Evolutionary conservation across 106 monocot species (phyloP), one percentile per base, ranked within the genome.

Genomic region (Chionographis japonica): DNA sequence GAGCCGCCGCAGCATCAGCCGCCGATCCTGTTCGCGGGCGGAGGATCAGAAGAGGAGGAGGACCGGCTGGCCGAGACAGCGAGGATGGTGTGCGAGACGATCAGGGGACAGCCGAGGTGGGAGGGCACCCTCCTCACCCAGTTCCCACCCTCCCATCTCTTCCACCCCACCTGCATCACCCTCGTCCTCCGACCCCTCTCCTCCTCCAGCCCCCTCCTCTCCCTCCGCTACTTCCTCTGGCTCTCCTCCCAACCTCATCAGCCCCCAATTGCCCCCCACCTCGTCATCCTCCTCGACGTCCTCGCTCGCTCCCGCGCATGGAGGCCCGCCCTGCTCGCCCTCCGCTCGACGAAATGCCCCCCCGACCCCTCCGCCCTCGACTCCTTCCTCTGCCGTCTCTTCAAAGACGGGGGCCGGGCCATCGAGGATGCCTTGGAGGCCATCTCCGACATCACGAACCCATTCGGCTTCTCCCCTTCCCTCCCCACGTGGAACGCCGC

Each of bases 171-270:
- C 75, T 68, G 75, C 67, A 27, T 67, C 40, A 38, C 40, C 66
- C 75, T 72, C 36, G 71, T 74, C 43, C 69, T 88, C 66, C 55
- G 50, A 46, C 52, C 50, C 54, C 73, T 70, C 68, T 66, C 70
- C 56, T 42, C 62, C 42, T 40, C 52, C 37, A 77, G 64, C 58
- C 70, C 41, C 7, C 68, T 66, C 63, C 84, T 77, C 62, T 76
- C 85, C 52, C 61, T 81, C 63, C 76, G 75, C 56, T 74, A 68
- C 77, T 56, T 78, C 52, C 63, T 57, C 60, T 70, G 73, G 64
- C 74, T 78, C 50, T 69, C 70, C 57, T 38, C 75, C 11, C 35
- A 52, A 52, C 41, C 15, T 51, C 0, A 8, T 11, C 14, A 14
- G 70, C 7, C 18, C 63, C 57, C 5, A 5, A 46, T 46, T 10